Evolutionary conservation across 2,329 filamentous ascomycete genomes (phyloP).

Genomic region (Fonsecaea pedrosoi): DNA sequence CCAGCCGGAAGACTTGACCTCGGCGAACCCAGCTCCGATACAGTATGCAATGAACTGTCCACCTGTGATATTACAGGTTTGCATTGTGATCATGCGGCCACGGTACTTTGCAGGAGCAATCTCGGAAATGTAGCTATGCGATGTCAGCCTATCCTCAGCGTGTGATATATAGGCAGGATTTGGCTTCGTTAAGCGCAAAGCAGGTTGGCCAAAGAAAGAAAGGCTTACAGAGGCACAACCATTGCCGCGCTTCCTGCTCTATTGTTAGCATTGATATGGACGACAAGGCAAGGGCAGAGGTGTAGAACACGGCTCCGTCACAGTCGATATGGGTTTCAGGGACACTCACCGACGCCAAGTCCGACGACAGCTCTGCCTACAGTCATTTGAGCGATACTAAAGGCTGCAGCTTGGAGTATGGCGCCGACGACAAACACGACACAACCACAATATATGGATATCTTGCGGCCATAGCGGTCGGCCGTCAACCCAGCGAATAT

Average conservation of each 20-base stretch:
- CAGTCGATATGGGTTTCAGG: not conserved
- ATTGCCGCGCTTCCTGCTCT: constrained; percentile 63
- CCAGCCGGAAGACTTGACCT: constrained; percentile 68
- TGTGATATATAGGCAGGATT: not conserved
- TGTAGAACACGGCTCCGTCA: not conserved
- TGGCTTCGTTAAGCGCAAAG: not conserved
- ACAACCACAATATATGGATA: constrained; percentile 55
- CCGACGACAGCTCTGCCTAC: constrained; percentile 54
- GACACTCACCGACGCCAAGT: constrained; percentile 46
- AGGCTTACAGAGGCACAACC: constrained; percentile 66
- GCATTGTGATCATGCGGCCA: constrained; percentile 43
- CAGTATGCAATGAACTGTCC: constrained; percentile 88
- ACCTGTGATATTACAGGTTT: constrained; percentile 80
- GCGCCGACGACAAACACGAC: constrained; percentile 53
- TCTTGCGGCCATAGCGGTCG: constrained; percentile 56
- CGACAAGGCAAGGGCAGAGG: not conserved
- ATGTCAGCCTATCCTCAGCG: not conserved
- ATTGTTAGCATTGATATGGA: not conserved
- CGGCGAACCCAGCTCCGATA: constrained; percentile 76
- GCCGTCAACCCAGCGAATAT: constrained; percentile 61
- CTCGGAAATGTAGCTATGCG: constrained; percentile 20
- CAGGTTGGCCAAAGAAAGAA: not conserved
- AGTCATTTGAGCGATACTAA: constrained; percentile 52
- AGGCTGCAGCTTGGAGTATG: constrained; percentile 50
- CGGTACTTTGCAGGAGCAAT: constrained; percentile 31